Evolutionary conservation across 345 rosid species (phyloP), one percentile per base, ranked within the genome.

Genomic region (Hirschfeldia incana): DNA sequence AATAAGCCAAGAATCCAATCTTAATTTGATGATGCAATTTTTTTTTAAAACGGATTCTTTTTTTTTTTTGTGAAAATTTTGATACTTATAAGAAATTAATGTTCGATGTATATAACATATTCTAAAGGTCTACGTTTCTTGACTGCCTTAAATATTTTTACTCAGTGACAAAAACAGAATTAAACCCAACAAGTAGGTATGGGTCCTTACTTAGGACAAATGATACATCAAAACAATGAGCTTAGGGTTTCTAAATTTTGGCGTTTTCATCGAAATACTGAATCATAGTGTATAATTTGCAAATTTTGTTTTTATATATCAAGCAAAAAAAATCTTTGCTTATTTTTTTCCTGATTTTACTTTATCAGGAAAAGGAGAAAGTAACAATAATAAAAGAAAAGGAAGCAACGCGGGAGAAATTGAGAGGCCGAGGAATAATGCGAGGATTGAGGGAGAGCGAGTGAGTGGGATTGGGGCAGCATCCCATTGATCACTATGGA

Each of bases 381-480:
- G 21, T 11, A 16, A 11, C 1, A 37, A 32, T 32, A 29, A 2
- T 0, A 8, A 39, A 30, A 42, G 1, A 0, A 6, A 21, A 33
- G 67, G 27, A 60, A 34, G 65, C 28, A 37, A 57, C 64, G 70
- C 37, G 66, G 26, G 17, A 68, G 27, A 67, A 36, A 36, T 62
- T 28, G 15, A 78, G 49, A 57, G 67, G 65, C 67, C 67, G 79
- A 63, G 62, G 36, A 69, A 63, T 64, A 63, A 75, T 80, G 83
- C 79, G 79, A 74, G 71, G 72, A 75, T 80, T 74, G 26, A 75
- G 83, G 83, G 72, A 73, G 33, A 13, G 33, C 12, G 4, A 67
- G 33, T 28, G 4, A 67, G 78, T 73, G 76, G 74, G 32, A 13
- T 57, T 78, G 67, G 66, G 66, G 17, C n/a, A 73, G 17, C n/a